Evolutionary conservation across 2,329 filamentous ascomycete species (phyloP).

Genomic region (Aspergillus novofumigatus): DNA sequence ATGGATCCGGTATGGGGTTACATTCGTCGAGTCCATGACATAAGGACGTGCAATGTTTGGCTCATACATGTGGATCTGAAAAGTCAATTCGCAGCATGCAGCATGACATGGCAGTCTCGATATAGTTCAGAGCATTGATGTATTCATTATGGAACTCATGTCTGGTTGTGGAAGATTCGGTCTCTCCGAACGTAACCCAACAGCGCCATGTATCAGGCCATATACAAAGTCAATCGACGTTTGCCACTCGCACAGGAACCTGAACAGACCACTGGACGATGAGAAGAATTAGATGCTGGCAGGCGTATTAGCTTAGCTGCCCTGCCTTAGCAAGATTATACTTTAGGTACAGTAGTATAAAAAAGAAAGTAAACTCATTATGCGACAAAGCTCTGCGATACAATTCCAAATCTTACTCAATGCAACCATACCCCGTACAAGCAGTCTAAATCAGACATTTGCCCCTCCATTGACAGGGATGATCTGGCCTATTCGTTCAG

Average conservation of each 20-base stretch:
- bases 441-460: conserved; percentile 3
- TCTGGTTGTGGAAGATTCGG: background rate
- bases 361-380: background rate
- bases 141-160: background rate
- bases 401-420: background rate
- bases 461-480: conserved; percentile 14
- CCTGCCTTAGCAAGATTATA: background rate
- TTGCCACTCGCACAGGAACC: too few species aligned
- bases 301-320: too few species aligned
- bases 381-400: background rate
- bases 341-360: background rate
- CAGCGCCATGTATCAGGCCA: background rate
- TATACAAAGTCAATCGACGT: background rate
- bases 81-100: background rate
- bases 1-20: background rate
- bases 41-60: background rate
- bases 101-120: background rate
- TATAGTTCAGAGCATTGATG: too few species aligned
- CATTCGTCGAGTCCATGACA: background rate
- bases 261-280: too few species aligned
- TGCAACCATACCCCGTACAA: background rate
- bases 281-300: background rate
- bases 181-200: background rate
- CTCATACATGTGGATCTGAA: background rate
- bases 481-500: conserved; percentile 6